A percentile compares a stretch with the other conserved stretches of the same genome.
Evolutionary conservation across 495 filamentous ascomycete genomes (phyloP).

Genomic region (Hypomontagnella monticulosa): DNA sequence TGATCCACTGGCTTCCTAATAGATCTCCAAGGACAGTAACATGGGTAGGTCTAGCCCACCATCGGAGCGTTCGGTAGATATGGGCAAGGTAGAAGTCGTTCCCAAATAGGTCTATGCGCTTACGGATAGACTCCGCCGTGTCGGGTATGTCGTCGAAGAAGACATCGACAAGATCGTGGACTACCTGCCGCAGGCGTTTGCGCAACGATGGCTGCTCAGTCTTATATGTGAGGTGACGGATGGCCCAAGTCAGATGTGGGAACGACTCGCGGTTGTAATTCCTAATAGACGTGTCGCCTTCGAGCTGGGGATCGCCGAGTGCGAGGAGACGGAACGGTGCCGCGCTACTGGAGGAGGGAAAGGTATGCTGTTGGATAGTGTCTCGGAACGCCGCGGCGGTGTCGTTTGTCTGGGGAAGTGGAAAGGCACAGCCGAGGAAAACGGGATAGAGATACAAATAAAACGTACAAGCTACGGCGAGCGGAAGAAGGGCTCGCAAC

Average conservation of each 20-base stretch:
- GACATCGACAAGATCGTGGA: constrained; percentile 64
- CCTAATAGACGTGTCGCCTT: constrained; percentile 87
- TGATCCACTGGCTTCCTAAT: constrained; percentile 96
- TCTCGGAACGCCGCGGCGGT: constrained; percentile 38
- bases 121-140: constrained; percentile 69
- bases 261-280: constrained; percentile 67
- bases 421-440: constrained; percentile 84
- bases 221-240: constrained; percentile 58
- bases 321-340: constrained; percentile 89
- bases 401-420: constrained; percentile 56
- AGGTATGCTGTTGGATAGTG: constrained; percentile 41
- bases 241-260: constrained; percentile 65
- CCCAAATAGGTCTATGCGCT: constrained; percentile 85
- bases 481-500: constrained; percentile 72
- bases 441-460: constrained; percentile 92
- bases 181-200: constrained; percentile 55
- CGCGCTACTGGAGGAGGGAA: constrained; percentile 45
- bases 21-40: constrained; percentile 90
- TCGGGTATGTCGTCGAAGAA: constrained; percentile 71
- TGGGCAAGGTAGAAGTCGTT: constrained; percentile 97
- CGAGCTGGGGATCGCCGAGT: constrained; percentile 93
- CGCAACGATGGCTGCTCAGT: constrained; percentile 54
- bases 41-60: constrained; percentile 86
- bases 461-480: constrained; percentile 71
- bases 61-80: constrained; percentile 84